Base-by-base conservation (phyloP, 805 yeast genomes). In the Nakazawaea peltata region DNA sequence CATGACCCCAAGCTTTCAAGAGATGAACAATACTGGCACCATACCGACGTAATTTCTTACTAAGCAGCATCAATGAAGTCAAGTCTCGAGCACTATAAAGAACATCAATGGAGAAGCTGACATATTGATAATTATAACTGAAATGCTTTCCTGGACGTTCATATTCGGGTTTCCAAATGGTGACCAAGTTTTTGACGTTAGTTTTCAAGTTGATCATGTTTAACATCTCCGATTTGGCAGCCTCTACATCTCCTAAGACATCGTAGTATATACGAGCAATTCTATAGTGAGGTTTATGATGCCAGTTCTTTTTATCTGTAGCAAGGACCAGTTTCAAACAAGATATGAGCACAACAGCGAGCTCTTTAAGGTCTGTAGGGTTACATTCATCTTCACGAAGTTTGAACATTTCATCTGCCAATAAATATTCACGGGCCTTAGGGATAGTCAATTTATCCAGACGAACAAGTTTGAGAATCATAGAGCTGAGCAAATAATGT, bases 101-200 rank as follows among this genome's bases (percentile, higher is more conserved):
- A 17, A 88, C 48, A 16, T 69, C 70, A 31, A 81, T 68, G 46
- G 68, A 78, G 49, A 79, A 81, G 31, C 61, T 53, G 16, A 84
- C 71, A 50, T 92, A 90, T 36, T 77, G 74, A 43, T 65, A 69
- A 22, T 81, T 79, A 56, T 81, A 86, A 9, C 74, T 75, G 52
- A 87, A 90, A 56, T 90, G 96, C 46, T 83, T 85, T 0, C 99
- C 99, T 0, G 97, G 92, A 15, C 94, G 59, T 53, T 94, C 98
- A 46, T 67, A 55, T 32, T 87, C 95, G 0, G 97, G 94, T 46
- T 86, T 86, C 97, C 98, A 92, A 39, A 92, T 83, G 44, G 75
- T 81, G 1, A 88, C 74, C 26, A 92, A 66, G 9, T 80, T 74
- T 49, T 86, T 82, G 28, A 76, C 74, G 2, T 73, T 67, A 1